Conservation (phyloP, 306 rosid genomes). For the Malus sieversii region DNA sequence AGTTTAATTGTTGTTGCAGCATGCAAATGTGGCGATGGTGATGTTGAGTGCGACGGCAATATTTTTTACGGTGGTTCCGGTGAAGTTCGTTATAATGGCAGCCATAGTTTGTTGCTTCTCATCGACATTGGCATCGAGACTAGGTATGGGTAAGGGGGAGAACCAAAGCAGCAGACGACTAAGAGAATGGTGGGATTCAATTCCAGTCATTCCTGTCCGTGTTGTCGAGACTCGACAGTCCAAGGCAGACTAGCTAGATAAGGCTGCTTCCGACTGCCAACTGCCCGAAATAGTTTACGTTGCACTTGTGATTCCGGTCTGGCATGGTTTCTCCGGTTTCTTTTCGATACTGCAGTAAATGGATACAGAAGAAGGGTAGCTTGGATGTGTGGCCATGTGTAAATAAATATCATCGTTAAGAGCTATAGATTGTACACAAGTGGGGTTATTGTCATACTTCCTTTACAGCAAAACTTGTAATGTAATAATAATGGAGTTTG, state of each 20-base stretch:
- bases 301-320: neutral
- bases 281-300: neutral
- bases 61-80: slow-evolving; percentile 52
- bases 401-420: neutral
- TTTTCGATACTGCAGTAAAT: neutral
- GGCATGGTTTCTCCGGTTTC: too few species aligned
- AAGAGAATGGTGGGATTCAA: slow-evolving; percentile 95
- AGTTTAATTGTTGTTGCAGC: slow-evolving; percentile 37
- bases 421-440: neutral
- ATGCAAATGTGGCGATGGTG: slow-evolving; percentile 56
- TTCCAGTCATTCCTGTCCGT: slow-evolving; percentile 66
- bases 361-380: neutral
- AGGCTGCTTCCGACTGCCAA: neutral
- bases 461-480: neutral
- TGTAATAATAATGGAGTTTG: neutral
- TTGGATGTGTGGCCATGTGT: neutral
- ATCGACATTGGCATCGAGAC: slow-evolving; percentile 31
- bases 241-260: neutral
- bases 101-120: slow-evolving; percentile 38
- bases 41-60: slow-evolving; percentile 47
- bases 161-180: slow-evolving; percentile 50
- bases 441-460: neutral
- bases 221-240: slow-evolving; percentile 27
- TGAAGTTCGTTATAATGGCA: slow-evolving; percentile 55
- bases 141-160: slow-evolving; percentile 23